phyloP scores from a whole-genome alignment of 768 basidiomycete species.

The Leucocoprinus sp. region DNA sequence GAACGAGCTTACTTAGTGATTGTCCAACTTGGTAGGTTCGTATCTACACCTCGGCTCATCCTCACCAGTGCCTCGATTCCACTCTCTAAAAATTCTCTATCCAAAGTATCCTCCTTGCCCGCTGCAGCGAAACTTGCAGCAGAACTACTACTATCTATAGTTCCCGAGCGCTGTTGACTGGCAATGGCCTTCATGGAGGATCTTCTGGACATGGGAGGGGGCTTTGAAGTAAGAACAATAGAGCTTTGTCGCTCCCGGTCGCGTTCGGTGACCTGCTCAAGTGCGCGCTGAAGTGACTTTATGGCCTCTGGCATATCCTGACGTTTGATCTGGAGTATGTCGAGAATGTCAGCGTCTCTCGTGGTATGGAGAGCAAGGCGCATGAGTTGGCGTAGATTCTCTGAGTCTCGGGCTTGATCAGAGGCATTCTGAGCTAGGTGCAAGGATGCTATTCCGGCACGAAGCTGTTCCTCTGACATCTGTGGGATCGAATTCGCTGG shows the following conservation, averaged over 20 bases:
- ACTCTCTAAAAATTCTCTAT: slow-evolving; percentile 63
- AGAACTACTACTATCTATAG: slow-evolving; percentile 18
- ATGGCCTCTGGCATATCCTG: slow-evolving; percentile 76
- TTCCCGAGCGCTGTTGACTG: slow-evolving; percentile 15
- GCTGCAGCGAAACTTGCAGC: slow-evolving; percentile 11
- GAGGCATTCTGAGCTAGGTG: slow-evolving; percentile 23
- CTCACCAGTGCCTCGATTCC: slow-evolving; percentile 65
- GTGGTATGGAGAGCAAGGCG: slow-evolving; percentile 45
- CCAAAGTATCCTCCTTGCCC: slow-evolving; percentile 31
- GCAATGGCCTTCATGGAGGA: slow-evolving; percentile 11
- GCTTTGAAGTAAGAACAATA: neutral
- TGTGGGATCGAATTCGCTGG: neutral
- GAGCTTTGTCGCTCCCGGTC: slow-evolving; percentile 22
- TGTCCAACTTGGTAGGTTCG: slow-evolving; percentile 61
- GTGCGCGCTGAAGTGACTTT: slow-evolving; percentile 63
- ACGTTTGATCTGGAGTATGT: slow-evolving; percentile 50
- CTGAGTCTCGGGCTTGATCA: slow-evolving; percentile 46
- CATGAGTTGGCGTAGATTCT: slow-evolving; percentile 51
- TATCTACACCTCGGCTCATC: slow-evolving; percentile 37
- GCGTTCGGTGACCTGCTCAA: slow-evolving; percentile 31
- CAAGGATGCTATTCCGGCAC: slow-evolving; percentile 18
- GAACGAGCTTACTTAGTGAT: slow-evolving; percentile 37
- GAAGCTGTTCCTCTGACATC: slow-evolving; percentile 14
- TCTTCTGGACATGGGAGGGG: slow-evolving; percentile 9
- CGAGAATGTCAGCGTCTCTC: slow-evolving; percentile 57